Percentiles rank a stretch among this genome's conserved stretches.
Conservation (phyloP, 495 filamentous ascomycete species). For the Penicillium ucsense region DNA sequence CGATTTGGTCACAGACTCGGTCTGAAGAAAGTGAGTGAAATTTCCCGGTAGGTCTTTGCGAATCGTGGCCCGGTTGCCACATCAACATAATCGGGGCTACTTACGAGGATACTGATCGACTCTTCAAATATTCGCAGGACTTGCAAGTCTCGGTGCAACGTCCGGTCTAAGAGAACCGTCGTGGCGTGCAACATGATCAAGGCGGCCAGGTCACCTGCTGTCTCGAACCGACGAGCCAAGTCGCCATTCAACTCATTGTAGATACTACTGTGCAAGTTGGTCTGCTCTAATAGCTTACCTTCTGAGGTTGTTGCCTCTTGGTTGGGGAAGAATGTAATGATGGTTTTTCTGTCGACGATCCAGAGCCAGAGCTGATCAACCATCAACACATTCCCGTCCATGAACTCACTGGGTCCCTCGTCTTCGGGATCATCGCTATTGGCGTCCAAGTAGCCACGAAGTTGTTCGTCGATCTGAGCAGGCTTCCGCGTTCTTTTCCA, state of each 20-base stretch:
- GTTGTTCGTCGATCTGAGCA: constrained; percentile 19
- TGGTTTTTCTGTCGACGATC: constrained; percentile 50
- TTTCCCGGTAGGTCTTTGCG: constrained; percentile 1
- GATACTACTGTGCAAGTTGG: constrained; percentile 53
- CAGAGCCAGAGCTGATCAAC: constrained; percentile 64
- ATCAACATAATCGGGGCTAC: not conserved
- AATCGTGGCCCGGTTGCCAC: not conserved
- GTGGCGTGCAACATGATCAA: constrained; percentile 53
- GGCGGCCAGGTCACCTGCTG: constrained; percentile 51
- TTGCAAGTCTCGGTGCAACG: constrained; percentile 50
- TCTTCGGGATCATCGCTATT: constrained; percentile 8
- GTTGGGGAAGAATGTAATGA: constrained; percentile 50
- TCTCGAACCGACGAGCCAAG: constrained; percentile 53
- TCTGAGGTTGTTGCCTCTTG: constrained; percentile 36
- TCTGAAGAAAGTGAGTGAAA: constrained; percentile 20
- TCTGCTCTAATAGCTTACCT: constrained; percentile 49
- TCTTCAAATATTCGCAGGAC: constrained; percentile 60
- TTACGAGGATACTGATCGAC: constrained; percentile 53
- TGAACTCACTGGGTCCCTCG: constrained; percentile 21
- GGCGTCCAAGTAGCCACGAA: constrained; percentile 12
- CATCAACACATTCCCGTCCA: constrained; percentile 56
- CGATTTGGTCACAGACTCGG: constrained; percentile 52
- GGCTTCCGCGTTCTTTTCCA: constrained; percentile 55
- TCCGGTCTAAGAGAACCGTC: constrained; percentile 50
- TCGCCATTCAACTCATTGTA: constrained; percentile 63